Evolutionary conservation across 2,329 filamentous ascomycete species (phyloP).

Genomic region (Colletotrichum theobromicola): DNA sequence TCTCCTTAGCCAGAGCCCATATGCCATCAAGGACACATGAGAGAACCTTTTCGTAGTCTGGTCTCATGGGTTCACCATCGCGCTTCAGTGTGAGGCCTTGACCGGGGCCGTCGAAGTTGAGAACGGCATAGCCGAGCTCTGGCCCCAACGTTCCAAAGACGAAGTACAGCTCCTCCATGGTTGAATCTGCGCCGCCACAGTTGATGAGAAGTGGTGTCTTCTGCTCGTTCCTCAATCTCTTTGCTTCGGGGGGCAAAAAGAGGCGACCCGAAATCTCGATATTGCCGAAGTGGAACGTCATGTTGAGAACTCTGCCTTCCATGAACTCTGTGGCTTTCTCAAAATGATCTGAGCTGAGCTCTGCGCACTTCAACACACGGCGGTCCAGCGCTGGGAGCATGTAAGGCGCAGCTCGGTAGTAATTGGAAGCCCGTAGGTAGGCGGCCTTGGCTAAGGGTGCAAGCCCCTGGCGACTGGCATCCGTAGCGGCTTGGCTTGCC

Average conservation of each 20-base stretch:
- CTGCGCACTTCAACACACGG: slow-evolving; percentile 22
- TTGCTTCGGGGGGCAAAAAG: slow-evolving; percentile 33
- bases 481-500: slow-evolving; percentile 36
- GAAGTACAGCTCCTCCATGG: slow-evolving; percentile 46
- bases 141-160: slow-evolving; percentile 28
- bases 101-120: slow-evolving; percentile 51
- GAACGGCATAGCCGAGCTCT: slow-evolving; percentile 43
- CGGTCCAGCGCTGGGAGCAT: slow-evolving; percentile 28
- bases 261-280: slow-evolving; percentile 43
- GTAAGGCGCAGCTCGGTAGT: slow-evolving; percentile 40
- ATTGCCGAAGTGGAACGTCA: slow-evolving; percentile 30
- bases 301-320: slow-evolving; percentile 29
- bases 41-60: slow-evolving; percentile 42
- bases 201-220: slow-evolving; percentile 39
- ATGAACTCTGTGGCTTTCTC: slow-evolving; percentile 23
- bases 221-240: slow-evolving; percentile 25
- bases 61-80: slow-evolving; percentile 32
- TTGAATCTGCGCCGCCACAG: slow-evolving; percentile 39
- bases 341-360: slow-evolving; percentile 25
- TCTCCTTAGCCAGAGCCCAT: slow-evolving; percentile 1
- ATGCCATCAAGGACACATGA: slow-evolving; percentile 36
- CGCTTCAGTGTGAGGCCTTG: slow-evolving; percentile 42
- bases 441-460: slow-evolving; percentile 33
- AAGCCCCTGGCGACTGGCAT: slow-evolving; percentile 28
- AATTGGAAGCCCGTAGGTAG: slow-evolving; percentile 46